Conservation (phyloP, 768 basidiomycete genomes). For the Cystofilobasidium ferigula region DNA sequence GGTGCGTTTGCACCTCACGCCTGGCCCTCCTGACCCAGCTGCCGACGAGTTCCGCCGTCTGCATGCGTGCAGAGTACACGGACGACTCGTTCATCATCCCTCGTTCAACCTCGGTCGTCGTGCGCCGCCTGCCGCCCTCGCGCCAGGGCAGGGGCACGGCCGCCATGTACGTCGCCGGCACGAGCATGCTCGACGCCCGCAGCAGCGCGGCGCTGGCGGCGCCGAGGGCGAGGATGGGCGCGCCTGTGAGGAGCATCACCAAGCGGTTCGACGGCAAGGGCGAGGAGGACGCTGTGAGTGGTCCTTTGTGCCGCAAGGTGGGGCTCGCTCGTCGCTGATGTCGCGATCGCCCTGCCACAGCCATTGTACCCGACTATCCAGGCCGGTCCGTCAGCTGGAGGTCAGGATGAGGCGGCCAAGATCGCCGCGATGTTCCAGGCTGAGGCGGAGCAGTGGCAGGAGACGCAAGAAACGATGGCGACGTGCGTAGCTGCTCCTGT, state of each 20-base stretch:
- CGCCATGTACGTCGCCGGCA: conserved; percentile 53
- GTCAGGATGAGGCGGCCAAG: conserved; percentile 81
- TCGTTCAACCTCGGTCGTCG: conserved; percentile 84
- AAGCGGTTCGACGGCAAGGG: conserved; percentile 84
- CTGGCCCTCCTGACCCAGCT: too few relatives aligned
- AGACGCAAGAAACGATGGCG: conserved; percentile 98
- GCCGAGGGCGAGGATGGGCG: neutral
- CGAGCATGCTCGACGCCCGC: conserved; percentile 34
- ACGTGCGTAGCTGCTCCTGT: conserved; percentile 84
- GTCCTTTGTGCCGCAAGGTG: too few relatives aligned
- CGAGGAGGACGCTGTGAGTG: conserved; percentile 38
- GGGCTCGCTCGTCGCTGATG: too few relatives aligned
- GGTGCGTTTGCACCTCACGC: too few relatives aligned
- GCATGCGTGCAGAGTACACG: conserved; percentile 69
- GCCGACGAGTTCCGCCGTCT: too few relatives aligned
- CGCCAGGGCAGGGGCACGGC: conserved; percentile 75
- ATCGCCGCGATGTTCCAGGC: conserved; percentile 98
- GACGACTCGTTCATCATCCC: conserved; percentile 88
- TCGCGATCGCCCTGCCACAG: neutral
- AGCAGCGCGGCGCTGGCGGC: conserved; percentile 16
- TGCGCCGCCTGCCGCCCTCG: conserved; percentile 73
- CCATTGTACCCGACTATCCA: neutral
- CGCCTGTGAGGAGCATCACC: conserved; percentile 49
- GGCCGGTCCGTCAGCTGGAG: conserved; percentile 31
- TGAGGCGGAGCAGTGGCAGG: conserved; percentile 90